Conservation (phyloP, 1,284 basidiomycete genomes). For the Apiotrichum gracile region DNA sequence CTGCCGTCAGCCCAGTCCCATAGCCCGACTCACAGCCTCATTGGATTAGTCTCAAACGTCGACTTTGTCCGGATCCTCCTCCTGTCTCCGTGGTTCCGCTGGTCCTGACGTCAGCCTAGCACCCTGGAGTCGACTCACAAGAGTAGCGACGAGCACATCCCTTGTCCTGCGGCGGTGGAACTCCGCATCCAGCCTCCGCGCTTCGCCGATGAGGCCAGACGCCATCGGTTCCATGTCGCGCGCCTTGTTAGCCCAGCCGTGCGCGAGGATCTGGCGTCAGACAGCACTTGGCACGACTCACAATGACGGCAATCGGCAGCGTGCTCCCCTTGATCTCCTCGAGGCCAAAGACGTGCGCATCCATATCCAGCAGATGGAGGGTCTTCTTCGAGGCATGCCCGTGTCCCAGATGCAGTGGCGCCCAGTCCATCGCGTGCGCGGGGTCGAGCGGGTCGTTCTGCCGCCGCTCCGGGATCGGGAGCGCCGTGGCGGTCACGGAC, state of each 20-base stretch:
- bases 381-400: constrained; percentile 6
- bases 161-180: constrained; percentile 13
- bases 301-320: constrained; percentile 17
- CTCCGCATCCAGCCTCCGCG: constrained; percentile 1
- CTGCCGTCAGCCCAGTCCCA: neutral
- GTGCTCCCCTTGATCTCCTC: constrained; percentile 31
- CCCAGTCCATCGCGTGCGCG: constrained; percentile 6
- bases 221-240: constrained; percentile 32
- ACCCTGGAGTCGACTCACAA: no score
- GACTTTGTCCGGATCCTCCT: constrained; percentile 56
- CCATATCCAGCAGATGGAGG: constrained; percentile 27
- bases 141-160: constrained; percentile 40
- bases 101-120: constrained; percentile 53
- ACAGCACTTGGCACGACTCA: neutral
- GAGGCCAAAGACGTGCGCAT: constrained; percentile 34
- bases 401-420: constrained; percentile 22
- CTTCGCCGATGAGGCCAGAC: constrained; percentile 29
- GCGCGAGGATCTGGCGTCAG: constrained; percentile 27
- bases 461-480: neutral
- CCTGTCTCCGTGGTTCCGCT: constrained; percentile 67
- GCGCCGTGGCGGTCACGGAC: neutral
- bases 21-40: constrained; percentile 49
- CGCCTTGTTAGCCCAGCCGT: constrained; percentile 32
- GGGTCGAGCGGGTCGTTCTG: neutral
- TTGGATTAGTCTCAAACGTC: constrained; percentile 58